phyloP scores from a whole-genome alignment of 1,284 basidiomycete species.

The Xanthoconium separans region DNA sequence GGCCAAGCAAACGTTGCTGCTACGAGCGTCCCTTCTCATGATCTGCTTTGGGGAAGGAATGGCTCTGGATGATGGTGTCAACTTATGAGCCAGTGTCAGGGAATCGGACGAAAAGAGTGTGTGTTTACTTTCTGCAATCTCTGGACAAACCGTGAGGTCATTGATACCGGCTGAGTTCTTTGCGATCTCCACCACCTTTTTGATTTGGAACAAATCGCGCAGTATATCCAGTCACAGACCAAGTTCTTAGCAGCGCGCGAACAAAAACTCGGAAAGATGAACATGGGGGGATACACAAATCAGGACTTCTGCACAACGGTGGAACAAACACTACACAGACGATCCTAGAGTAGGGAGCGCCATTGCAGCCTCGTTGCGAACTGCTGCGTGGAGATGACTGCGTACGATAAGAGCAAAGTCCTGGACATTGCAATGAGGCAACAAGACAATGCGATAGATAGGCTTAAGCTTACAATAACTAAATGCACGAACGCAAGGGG shows the following conservation, averaged over 20 bases:
- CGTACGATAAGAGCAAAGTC: conserved; percentile 24
- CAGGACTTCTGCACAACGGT: not conserved
- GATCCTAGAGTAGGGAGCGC: not conserved
- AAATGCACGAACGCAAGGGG: conserved; percentile 17
- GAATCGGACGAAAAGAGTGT: not conserved
- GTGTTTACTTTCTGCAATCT: conserved; percentile 11
- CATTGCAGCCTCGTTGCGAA: not conserved
- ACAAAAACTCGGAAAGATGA: conserved; percentile 6
- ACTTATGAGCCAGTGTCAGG: not conserved
- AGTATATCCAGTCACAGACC: not conserved
- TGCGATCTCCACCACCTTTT: not conserved
- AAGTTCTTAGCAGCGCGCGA: not conserved
- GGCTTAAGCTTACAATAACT: conserved; percentile 14
- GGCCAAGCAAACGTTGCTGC: conserved; percentile 33
- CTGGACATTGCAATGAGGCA: conserved; percentile 13
- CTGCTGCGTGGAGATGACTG: conserved; percentile 2
- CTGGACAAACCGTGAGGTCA: conserved; percentile 10
- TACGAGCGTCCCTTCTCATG: conserved; percentile 36
- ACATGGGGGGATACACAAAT: conserved; percentile 5
- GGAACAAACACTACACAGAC: conserved; percentile 2
- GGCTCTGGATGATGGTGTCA: conserved; percentile 19
- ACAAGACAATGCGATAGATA: not conserved
- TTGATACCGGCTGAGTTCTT: conserved; percentile 14
- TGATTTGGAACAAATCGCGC: conserved; percentile 13
- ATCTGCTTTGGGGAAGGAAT: conserved; percentile 37